Evolutionary conservation across 129 eudicot genomes (phyloP).

Genomic region (Flaveria sonorensis): DNA sequence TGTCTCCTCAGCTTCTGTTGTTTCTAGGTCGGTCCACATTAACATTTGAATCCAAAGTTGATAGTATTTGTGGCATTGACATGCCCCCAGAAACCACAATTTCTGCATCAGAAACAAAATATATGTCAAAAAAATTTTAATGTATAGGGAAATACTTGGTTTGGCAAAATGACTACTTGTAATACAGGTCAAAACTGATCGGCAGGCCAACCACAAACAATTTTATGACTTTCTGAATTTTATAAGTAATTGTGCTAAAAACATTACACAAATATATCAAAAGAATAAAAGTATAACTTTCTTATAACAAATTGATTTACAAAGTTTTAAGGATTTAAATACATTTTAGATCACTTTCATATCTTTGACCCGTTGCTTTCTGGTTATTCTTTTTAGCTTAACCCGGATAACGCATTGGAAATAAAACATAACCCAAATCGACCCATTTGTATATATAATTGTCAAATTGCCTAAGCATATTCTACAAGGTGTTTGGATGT

Average conservation of each 20-base stretch:
- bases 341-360: background rate
- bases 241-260: background rate
- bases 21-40: constrained; percentile 55
- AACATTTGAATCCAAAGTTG: constrained; percentile 58
- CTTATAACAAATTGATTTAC: background rate
- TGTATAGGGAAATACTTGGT: background rate
- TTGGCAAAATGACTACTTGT: background rate
- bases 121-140: background rate
- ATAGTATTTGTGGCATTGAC: constrained; percentile 95
- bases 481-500: too few species aligned
- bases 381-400: background rate
- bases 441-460: background rate
- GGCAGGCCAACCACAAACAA: too few species aligned
- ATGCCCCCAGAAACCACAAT: constrained; percentile 98
- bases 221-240: too few species aligned
- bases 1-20: constrained; percentile 47
- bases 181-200: background rate
- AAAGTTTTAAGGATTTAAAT: background rate
- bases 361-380: background rate
- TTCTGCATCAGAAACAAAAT: constrained; percentile 51
- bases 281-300: background rate
- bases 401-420: background rate
- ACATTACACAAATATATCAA: background rate
- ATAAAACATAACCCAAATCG: background rate
- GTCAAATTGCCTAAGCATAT: background rate